These are phyloP conservation scores for Themeda triandra DNA, from an alignment of 176 grass and related monocot genomes.

Conservation along the genomic window DNA sequence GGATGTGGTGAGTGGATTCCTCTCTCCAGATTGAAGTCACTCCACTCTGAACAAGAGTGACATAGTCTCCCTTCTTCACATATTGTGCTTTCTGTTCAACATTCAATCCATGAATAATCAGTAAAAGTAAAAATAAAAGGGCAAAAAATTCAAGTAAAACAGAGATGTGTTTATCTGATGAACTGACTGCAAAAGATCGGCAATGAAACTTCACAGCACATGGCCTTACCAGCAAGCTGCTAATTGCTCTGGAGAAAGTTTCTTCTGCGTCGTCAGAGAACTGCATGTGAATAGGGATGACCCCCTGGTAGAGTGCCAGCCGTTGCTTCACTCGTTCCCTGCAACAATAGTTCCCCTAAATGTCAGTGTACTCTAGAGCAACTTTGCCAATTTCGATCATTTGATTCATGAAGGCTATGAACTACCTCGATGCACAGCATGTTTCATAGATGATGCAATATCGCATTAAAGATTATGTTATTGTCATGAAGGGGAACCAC, in stretches of 20 bases:
- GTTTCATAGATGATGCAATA: background rate
- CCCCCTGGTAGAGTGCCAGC: slow-evolving; percentile 85
- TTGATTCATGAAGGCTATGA: background rate
- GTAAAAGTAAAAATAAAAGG: background rate
- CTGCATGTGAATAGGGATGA: slow-evolving; percentile 81
- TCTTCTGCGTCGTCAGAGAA: slow-evolving; percentile 93
- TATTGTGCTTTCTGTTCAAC: slow-evolving; percentile 53
- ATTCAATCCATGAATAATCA: slow-evolving; percentile 27
- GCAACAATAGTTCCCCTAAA: slow-evolving; percentile 13
- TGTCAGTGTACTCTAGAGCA: slow-evolving; percentile 4
- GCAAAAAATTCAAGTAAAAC: background rate
- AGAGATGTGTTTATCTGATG: background rate
- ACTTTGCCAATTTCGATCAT: background rate
- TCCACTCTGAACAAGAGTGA: slow-evolving; percentile 96
- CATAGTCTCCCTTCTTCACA: slow-evolving; percentile 69
- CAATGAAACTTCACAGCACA: background rate
- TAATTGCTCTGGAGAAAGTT: slow-evolving; percentile 87
- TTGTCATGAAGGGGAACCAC: background rate
- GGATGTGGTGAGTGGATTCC: slow-evolving; percentile 88
- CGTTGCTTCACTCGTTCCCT: slow-evolving; percentile 87
- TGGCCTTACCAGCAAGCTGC: slow-evolving; percentile 62
- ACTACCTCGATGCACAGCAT: background rate
- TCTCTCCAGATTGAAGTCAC: slow-evolving; percentile 88
- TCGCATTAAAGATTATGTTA: background rate
- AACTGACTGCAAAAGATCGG: background rate